Evolutionary conservation across 257 asterid genomes (phyloP).

Genomic region (Nyctanthes arbortristis): DNA sequence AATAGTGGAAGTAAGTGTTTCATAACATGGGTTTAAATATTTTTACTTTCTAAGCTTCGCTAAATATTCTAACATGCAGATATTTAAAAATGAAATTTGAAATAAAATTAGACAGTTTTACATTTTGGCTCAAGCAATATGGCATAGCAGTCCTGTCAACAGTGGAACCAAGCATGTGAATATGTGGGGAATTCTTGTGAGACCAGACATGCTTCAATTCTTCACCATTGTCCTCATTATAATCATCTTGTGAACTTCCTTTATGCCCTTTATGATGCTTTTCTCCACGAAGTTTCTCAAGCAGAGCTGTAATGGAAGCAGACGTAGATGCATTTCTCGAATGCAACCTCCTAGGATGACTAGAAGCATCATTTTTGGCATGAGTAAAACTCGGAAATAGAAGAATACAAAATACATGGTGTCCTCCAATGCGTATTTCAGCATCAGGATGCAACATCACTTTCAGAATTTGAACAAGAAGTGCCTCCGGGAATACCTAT

Average conservation of each 20-base stretch:
- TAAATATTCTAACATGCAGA: not conserved
- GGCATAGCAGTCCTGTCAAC: slow-evolving; percentile 67
- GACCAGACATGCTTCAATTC: slow-evolving; percentile 68
- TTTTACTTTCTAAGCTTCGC: not conserved
- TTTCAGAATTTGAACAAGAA: slow-evolving; percentile 80
- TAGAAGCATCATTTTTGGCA: slow-evolving; percentile 55
- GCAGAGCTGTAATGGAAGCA: slow-evolving; percentile 81
- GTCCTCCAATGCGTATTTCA: slow-evolving; percentile 89
- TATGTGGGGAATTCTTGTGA: slow-evolving; percentile 70
- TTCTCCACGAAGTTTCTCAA: slow-evolving; percentile 90
- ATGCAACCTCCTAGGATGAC: slow-evolving; percentile 65
- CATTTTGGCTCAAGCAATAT: slow-evolving; percentile 61
- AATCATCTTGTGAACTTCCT: slow-evolving; percentile 51
- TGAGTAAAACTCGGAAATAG: slow-evolving; percentile 70
- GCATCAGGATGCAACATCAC: slow-evolving; percentile 86
- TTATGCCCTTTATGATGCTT: slow-evolving; percentile 49
- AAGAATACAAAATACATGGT: slow-evolving; percentile 86
- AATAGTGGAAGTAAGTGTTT: too few relatives aligned
- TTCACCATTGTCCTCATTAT: slow-evolving; percentile 49
- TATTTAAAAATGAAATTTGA: not conserved
- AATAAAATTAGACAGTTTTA: slow-evolving; percentile 31
- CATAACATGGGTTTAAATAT: too few relatives aligned
- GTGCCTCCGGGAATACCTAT: slow-evolving; percentile 90
- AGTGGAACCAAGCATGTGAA: slow-evolving; percentile 70
- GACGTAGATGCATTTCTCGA: slow-evolving; percentile 70